Evolutionary conservation across 768 basidiomycete genomes (phyloP), one percentile per base, ranked within the genome.

Genomic region (Mycena rebaudengoi): DNA sequence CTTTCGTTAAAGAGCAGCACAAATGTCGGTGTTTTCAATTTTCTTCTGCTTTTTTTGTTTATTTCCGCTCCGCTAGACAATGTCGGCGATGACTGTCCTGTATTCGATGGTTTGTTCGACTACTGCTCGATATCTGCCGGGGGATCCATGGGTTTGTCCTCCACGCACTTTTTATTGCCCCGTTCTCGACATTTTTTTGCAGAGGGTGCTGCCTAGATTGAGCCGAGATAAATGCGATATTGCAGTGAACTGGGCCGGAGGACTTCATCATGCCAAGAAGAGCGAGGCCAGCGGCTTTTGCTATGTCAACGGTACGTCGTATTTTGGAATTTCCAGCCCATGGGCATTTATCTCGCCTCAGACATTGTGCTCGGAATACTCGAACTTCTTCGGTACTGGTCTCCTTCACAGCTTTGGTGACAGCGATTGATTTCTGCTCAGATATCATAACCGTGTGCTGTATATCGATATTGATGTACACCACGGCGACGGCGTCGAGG

Each of bases 81-180:
- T 66, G 96, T 99, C 21, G 98, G 97, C 32, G 98, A 99, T 70
- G 98, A 99, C 76, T 98, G 97, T 76, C 98, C 98, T 3, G 95
- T 99, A 32, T 99, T 99, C 69, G 98, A 99, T 69, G 98, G 98
- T 1, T 80, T 99, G 45, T 99, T 99, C 75, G 98, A 99, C 70
- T 99, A 98, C 75, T 98, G 98, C 74, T 96, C 97, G 4, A 99
- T 99, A 70, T 99, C 98, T 12, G 98, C 98, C n/a, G 98, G 98
- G 46, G 98, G 98, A 4, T 98, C 96, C 0, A 99, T 99, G 95
- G 97, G 98, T 98, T 69, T 60, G 90, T 78, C 33, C 48, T 30
- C 37, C 60, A 11, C 56, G 12, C 4, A 20, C 21, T 10, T 44
- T 14, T 14, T 12, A 12, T 64, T 49, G 11, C n/a, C 37, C 60